These are phyloP conservation scores for Jamesozyma hellenica DNA, from an alignment of 805 yeast species.

Conservation along the genomic window DNA sequence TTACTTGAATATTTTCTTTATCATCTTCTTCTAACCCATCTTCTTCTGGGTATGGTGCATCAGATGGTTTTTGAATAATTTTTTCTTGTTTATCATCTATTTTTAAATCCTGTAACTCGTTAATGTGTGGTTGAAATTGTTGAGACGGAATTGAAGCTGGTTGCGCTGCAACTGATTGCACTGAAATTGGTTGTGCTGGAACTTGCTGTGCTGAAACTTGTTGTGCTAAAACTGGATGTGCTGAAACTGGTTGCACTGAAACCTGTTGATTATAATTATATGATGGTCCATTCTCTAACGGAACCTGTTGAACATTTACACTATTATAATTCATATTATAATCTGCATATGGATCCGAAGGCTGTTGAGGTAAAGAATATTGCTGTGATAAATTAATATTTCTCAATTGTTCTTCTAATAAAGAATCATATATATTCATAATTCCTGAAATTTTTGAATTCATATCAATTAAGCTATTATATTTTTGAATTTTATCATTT, in stretches of 20 bases:
- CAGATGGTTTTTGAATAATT: conserved; percentile 10
- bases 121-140: not conserved
- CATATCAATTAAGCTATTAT: conserved; percentile 60
- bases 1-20: not conserved
- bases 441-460: conserved; percentile 71
- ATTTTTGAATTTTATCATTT: conserved; percentile 46
- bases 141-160: too few relatives aligned
- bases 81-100: not conserved
- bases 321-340: conserved; percentile 8
- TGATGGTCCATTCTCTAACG: not conserved
- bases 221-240: not conserved
- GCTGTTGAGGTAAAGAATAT: conserved; percentile 18
- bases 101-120: conserved; percentile 1
- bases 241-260: not conserved
- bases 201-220: not conserved
- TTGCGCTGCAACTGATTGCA: conserved; percentile 1
- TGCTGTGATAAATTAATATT: conserved; percentile 30
- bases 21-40: conserved; percentile 9
- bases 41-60: conserved; percentile 25
- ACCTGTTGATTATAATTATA: conserved; percentile 1
- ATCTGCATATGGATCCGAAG: conserved; percentile 20
- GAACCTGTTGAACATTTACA: not conserved
- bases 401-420: conserved; percentile 49
- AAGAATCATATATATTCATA: conserved; percentile 62
- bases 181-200: not conserved